Conservation (phyloP, 1,284 basidiomycete genomes). For the Melampsora americana region DNA sequence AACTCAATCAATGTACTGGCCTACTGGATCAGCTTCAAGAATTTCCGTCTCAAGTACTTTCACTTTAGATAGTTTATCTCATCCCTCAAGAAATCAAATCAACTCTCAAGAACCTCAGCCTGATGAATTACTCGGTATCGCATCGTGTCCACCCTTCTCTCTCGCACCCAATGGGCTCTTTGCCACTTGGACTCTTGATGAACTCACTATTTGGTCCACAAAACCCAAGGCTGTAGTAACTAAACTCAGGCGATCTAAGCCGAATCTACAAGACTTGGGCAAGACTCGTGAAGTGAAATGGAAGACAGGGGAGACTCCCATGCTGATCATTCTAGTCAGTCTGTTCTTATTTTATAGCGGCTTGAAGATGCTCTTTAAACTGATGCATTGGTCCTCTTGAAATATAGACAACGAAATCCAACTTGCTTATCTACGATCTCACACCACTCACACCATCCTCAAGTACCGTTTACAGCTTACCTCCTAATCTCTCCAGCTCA, state of each 20-base stretch:
- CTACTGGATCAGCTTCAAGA: conserved; percentile 42
- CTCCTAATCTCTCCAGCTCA: conserved; percentile 11
- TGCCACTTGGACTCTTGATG: conserved; percentile 39
- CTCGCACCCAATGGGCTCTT: conserved; percentile 8
- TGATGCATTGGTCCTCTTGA: not conserved
- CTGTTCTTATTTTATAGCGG: no score
- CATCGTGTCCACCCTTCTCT: not conserved
- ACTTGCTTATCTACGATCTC: conserved; percentile 16
- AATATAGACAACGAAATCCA: not conserved
- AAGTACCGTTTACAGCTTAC: conserved; percentile 30
- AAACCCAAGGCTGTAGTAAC: conserved; percentile 35
- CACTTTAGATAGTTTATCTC: not conserved
- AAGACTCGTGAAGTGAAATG: conserved; percentile 21
- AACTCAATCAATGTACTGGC: conserved; percentile 34
- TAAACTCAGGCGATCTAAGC: conserved; percentile 12
- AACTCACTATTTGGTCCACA: conserved; percentile 33
- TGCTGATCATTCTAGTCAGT: conserved; percentile 27
- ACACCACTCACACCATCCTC: conserved; percentile 17
- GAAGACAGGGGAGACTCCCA: conserved; percentile 25
- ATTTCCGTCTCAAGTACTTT: conserved; percentile 25
- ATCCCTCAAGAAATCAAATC: not conserved
- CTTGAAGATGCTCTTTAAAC: no score
- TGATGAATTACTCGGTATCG: not conserved
- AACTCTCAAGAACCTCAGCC: not conserved
- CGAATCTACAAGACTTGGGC: conserved; percentile 17